Base-by-base conservation (phyloP, 306 rosid species). In the Lathyrus sativus region DNA sequence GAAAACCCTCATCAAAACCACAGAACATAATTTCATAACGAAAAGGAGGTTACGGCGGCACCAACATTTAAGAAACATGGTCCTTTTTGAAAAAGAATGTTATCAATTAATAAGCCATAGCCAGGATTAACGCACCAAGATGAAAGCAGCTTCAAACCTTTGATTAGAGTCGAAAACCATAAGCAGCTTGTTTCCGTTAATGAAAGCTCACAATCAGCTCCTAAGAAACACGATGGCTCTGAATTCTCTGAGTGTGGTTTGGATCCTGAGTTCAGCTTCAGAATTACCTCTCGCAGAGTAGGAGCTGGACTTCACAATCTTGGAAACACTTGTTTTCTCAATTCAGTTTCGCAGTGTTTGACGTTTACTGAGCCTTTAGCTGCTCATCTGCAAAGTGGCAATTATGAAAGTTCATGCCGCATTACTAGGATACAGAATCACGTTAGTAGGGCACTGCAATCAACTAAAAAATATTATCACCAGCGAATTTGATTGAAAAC, bases 281-380 rank as follows among this genome's bases (percentile, higher is more conserved):
- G 88, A 10, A 88, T 86, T 46, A 86, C 99, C 19, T 70, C 79
- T 63, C 83, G 97, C 35, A 86, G 86, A 78, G 90, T 93, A 65
- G 99, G 99, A 61, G 99, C 97, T 65, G 99, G 99, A 26, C 73
- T 93, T 81, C 73, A 58, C 60, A 93, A 93, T 74, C 85, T 90
- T 44, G 99, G 99, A 63, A 93, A 90, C 59, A 93, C 99, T 35
- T 93, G 99, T 71, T 93, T 83, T 78, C 99, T 93, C 43, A 93
- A 93, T 76, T 88, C 99, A 9, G 99, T 90, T 15, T 49, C 90
- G 75, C 97, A 93, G 79, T 93, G 99, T 74, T 74, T 93, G 84
- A 93, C 99, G 1, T 90, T 18, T 97, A n/a, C n/a, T n/a, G n/a
- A n/a, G n/a, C n/a, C n/a, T n/a, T n/a, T n/a, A n/a, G n/a, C n/a